These are phyloP conservation scores for Tylopilus subfusipes DNA, from an alignment of 768 basidiomycete species.

Conservation along the genomic window DNA sequence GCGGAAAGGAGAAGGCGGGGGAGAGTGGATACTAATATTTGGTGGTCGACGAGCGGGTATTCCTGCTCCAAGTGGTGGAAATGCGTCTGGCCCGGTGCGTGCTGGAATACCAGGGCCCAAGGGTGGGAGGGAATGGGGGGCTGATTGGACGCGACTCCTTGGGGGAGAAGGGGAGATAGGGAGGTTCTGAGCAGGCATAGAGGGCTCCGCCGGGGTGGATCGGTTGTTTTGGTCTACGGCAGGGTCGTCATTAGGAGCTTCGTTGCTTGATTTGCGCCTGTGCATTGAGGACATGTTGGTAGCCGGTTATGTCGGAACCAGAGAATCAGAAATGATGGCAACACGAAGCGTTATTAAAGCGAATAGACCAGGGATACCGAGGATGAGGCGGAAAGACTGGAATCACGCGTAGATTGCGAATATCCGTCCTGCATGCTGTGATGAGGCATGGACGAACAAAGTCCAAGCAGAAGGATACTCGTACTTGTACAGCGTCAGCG, in stretches of 20 bases:
- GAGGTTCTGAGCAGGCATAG: conserved; percentile 4
- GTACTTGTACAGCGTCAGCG: too few species aligned
- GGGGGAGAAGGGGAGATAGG: conserved; percentile 17
- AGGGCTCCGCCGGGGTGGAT: background rate
- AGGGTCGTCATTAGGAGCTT: conserved; percentile 32
- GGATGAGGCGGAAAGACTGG: background rate
- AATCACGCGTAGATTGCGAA: background rate
- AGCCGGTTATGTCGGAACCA: background rate
- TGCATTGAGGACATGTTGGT: conserved; percentile 29
- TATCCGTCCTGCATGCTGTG: background rate
- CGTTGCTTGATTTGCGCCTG: conserved; percentile 45
- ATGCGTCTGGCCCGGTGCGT: conserved; percentile 14
- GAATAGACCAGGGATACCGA: background rate
- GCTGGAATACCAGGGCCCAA: conserved; percentile 23
- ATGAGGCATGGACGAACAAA: background rate
- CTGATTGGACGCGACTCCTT: conserved; percentile 28
- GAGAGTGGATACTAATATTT: conserved; percentile 21
- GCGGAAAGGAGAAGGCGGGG: conserved; percentile 33
- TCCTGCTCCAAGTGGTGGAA: conserved; percentile 25
- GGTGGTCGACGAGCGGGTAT: conserved; percentile 27
- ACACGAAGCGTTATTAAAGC: background rate
- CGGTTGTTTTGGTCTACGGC: conserved; percentile 7
- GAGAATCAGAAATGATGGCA: background rate
- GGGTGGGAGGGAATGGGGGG: conserved; percentile 17
- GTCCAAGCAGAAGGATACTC: background rate